Evolutionary conservation across 73 alveolate genomes (phyloP).

Genomic region (Paramecium pentaurelia): DNA sequence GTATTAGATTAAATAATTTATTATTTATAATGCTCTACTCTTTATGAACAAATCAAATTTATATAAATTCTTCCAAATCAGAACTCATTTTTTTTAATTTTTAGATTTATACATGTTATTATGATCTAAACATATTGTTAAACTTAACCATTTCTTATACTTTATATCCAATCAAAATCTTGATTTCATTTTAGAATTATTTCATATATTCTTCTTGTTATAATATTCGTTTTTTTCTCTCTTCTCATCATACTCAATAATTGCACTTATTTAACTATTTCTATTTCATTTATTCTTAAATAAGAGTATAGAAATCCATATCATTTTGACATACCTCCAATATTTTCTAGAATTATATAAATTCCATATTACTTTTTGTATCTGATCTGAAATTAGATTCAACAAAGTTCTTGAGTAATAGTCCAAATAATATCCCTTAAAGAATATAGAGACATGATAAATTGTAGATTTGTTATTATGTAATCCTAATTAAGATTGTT

Average conservation of each 20-base stretch:
- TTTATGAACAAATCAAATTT: neutral
- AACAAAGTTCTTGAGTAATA: slow-evolving; percentile 2
- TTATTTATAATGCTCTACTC: neutral
- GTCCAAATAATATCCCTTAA: neutral
- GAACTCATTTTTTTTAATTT: neutral
- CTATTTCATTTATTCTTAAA: neutral
- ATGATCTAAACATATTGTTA: neutral
- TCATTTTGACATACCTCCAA: neutral
- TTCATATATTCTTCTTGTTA: neutral
- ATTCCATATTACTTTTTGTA: neutral
- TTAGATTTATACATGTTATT: neutral
- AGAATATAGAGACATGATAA: neutral
- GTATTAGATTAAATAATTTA: neutral
- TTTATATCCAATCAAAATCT: neutral
- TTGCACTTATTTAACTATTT: neutral
- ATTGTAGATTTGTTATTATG: neutral
- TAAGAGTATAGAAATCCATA: neutral
- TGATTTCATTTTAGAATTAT: neutral
- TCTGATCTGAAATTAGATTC: slow-evolving; percentile 6
- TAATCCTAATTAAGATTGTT: slow-evolving; percentile 5
- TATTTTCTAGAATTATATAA: neutral
- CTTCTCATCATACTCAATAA: neutral
- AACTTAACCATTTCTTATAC: neutral
- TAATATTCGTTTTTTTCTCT: neutral
- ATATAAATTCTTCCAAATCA: neutral